phyloP scores from a whole-genome alignment of 805 yeast genomes.

The Candida verbasci region DNA sequence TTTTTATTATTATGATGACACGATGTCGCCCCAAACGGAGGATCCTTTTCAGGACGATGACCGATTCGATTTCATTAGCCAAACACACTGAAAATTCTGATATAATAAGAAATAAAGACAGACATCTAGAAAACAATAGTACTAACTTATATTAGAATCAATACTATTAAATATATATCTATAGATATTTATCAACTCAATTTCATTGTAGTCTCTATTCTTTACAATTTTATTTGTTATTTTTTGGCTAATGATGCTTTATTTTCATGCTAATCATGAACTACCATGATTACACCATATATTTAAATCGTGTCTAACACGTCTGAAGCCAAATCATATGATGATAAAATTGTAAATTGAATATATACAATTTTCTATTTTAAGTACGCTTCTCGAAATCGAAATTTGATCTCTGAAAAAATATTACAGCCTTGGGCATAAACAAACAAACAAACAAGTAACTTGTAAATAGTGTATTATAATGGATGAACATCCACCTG shows the following conservation, averaged over 20 bases:
- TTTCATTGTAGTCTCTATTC: too few relatives aligned
- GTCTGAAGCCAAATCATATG: constrained; percentile 18
- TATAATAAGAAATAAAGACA: not conserved
- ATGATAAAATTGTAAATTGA: too few relatives aligned
- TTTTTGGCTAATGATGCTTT: constrained; percentile 42
- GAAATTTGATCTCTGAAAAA: too few relatives aligned
- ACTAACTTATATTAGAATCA: not conserved
- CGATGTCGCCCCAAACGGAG: constrained; percentile 77
- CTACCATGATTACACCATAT: constrained; percentile 35
- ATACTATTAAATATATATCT: not conserved
- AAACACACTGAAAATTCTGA: constrained; percentile 69
- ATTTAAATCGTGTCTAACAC: constrained; percentile 23
- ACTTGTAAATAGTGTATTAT: too few relatives aligned
- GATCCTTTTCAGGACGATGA: constrained; percentile 56
- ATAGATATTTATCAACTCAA: too few relatives aligned
- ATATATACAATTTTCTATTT: too few relatives aligned
- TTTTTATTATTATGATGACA: constrained; percentile 48
- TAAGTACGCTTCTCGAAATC: too few relatives aligned
- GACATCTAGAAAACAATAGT: not conserved
- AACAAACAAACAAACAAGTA: too few relatives aligned
- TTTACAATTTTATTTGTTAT: too few relatives aligned
- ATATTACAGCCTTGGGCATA: too few relatives aligned
- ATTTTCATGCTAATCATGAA: constrained; percentile 62
- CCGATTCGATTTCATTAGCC: constrained; percentile 61
- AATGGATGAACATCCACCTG: constrained; percentile 11